These are phyloP conservation scores for Colletotrichum lindemuthianum DNA, from an alignment of 2,329 filamentous ascomycete species.

Conservation along the genomic window DNA sequence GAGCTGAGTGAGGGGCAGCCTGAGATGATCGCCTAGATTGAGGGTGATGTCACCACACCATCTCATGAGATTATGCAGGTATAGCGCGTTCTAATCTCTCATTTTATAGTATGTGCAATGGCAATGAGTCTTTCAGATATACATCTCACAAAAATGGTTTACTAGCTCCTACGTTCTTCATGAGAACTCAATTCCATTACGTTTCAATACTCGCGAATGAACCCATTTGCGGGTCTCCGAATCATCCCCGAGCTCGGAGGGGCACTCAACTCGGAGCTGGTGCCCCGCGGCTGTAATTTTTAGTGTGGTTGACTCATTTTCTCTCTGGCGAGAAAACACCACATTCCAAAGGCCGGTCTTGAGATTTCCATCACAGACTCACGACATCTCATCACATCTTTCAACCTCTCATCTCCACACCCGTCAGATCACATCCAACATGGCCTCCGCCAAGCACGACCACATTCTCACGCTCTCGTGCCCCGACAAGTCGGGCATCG, in stretches of 20 bases:
- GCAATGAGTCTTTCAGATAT: neutral
- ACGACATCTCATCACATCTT: neutral
- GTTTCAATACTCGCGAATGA: slow-evolving; percentile 6
- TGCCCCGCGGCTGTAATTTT: slow-evolving; percentile 27
- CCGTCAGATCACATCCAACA: slow-evolving; percentile 27
- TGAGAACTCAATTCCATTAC: neutral
- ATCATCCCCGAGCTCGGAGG: slow-evolving; percentile 33
- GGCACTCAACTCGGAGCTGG: slow-evolving; percentile 14
- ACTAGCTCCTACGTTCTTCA: neutral
- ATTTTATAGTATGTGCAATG: neutral
- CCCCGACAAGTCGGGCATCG: slow-evolving; percentile 85
- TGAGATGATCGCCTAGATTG: slow-evolving; percentile 3
- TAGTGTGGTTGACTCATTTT: slow-evolving; percentile 33
- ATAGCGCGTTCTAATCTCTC: neutral
- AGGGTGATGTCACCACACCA: slow-evolving; percentile 20
- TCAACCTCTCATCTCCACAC: slow-evolving; percentile 5
- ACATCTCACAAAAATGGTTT: neutral
- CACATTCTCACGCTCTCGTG: slow-evolving; percentile 85
- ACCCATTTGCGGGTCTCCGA: slow-evolving; percentile 33
- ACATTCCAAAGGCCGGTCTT: neutral
- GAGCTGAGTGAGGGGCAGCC: slow-evolving; percentile 8
- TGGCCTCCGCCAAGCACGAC: slow-evolving; percentile 35
- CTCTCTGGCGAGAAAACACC: slow-evolving; percentile 20
- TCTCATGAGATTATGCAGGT: slow-evolving; percentile 9
- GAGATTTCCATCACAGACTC: neutral